phyloP scores from a whole-genome alignment of 83 land plant species.

The Picea mariana region DNA sequence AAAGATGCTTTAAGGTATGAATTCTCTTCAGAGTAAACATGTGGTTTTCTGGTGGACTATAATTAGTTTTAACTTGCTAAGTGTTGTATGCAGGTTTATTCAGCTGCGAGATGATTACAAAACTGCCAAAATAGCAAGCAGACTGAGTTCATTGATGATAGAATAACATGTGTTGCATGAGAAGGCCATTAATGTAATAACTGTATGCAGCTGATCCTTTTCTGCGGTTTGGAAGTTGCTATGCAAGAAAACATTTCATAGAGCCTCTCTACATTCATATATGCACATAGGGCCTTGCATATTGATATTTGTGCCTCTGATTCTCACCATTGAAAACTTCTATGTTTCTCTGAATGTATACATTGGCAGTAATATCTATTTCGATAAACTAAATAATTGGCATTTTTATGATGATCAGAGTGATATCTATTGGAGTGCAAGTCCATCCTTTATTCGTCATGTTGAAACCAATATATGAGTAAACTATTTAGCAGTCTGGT shows the following conservation, averaged over 20 bases:
- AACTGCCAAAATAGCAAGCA: constrained; percentile 84
- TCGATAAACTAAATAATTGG: not conserved
- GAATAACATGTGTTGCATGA: constrained; percentile 5
- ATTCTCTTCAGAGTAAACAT: not conserved
- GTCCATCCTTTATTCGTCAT: not conserved
- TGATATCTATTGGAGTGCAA: constrained; percentile 3
- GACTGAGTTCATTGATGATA: constrained; percentile 40
- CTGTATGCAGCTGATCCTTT: not conserved
- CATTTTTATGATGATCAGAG: not conserved
- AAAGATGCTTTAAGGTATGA: constrained; percentile 91
- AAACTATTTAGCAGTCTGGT: not conserved
- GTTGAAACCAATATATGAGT: not conserved
- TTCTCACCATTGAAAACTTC: not conserved
- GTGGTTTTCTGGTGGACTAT: not conserved
- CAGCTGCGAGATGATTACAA: constrained; percentile 97
- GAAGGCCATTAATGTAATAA: not conserved
- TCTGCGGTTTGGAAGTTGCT: not conserved
- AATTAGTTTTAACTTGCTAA: not conserved
- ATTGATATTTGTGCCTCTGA: not conserved
- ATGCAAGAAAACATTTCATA: not conserved
- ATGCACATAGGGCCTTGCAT: not conserved
- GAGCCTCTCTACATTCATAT: not conserved
- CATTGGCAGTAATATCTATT: not conserved
- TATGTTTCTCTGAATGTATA: not conserved
- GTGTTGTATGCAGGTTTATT: constrained; percentile 71